Evolutionary conservation across 148 eudicot species (phyloP), one percentile per base, ranked within the genome.

Genomic region (Diospyros lotus): DNA sequence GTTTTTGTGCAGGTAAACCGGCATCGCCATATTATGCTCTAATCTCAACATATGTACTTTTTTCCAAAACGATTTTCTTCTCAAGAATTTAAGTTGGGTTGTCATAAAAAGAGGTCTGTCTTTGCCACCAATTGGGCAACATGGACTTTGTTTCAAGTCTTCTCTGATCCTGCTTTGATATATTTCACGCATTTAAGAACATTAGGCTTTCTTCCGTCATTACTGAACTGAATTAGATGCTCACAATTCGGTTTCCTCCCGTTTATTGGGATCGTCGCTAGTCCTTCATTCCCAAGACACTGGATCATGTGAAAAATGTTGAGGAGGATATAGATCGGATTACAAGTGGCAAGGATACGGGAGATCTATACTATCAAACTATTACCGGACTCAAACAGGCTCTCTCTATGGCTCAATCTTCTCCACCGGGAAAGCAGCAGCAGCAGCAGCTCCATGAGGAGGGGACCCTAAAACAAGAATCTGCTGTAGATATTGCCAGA

Each of bases 231-330:
- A 28, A 28, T 28, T 28, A 28, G 28, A 28, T 28, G 28, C 28
- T 28, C 28, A 28, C 28, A 28, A 28, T 28, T 28, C 28, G 28
- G 28, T 28, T 28, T 28, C 28, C 28, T 28, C 0, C 0, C 0
- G 28, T 28, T 28, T 28, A 28, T 28, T 28, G 28, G 28, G 28
- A 28, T 40, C 46, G 43, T 71, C 11, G 72, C 6, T 83, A 95
- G 99, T 88, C 97, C 44, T 95, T 5, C 59, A 95, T 95, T 59
- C 94, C 99, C 40, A 92, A 92, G 84, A 89, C 96, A 5, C 82
- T 95, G 63, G 96, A 87, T 46, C 77, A 85, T 74, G 99, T 95
- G 72, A 91, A 82, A 83, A 81, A 95, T 83, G 94, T 85, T 0
- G 99, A 95, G 82, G 90, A 80, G 75, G 99, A 90, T 72, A 90